phyloP scores from a whole-genome alignment of 345 rosid genomes.

The Noccaea bulbosa region DNA sequence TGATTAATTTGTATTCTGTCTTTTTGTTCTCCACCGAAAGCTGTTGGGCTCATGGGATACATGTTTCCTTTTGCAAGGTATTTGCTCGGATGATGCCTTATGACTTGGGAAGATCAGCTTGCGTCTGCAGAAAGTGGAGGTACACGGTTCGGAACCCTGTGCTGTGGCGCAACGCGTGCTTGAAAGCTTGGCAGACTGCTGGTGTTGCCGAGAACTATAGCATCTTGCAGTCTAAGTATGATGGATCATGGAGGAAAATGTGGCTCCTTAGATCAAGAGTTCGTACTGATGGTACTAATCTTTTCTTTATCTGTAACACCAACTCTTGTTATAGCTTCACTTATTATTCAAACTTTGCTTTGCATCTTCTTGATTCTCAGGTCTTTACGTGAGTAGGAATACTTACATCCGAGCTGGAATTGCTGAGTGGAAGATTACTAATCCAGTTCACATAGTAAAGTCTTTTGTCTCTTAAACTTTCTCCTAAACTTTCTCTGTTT shows the following conservation, averaged over 20 bases:
- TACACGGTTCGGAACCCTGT: constrained; percentile 89
- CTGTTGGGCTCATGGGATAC: constrained; percentile 18
- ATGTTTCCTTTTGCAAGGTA: constrained; percentile 60
- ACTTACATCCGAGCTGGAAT: constrained; percentile 89
- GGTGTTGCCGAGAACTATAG: constrained; percentile 86
- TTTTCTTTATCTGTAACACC: background rate
- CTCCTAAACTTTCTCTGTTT: constrained; percentile 7
- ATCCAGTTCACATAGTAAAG: constrained; percentile 95
- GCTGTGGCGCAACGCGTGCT: constrained; percentile 90
- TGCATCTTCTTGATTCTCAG: constrained; percentile 44
- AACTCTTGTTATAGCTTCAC: too few relatives aligned
- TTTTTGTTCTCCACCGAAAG: background rate
- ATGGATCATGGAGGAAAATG: constrained; percentile 98
- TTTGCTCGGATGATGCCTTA: constrained; percentile 80
- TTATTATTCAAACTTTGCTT: constrained; percentile 20
- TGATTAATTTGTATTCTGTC: too few relatives aligned
- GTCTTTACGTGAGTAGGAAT: constrained; percentile 93
- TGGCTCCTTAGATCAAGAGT: constrained; percentile 92
- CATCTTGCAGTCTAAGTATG: constrained; percentile 74
- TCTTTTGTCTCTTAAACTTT: constrained; percentile 15
- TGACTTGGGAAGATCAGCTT: constrained; percentile 85
- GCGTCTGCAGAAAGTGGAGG: constrained; percentile 95
- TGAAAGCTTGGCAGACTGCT: constrained; percentile 92
- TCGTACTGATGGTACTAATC: constrained; percentile 79
- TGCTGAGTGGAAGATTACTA: constrained; percentile 84